Evolutionary conservation across 2,329 filamentous ascomycete species (phyloP), one percentile per base, ranked within the genome.

Genomic region (Albophoma yamanashiensis): DNA sequence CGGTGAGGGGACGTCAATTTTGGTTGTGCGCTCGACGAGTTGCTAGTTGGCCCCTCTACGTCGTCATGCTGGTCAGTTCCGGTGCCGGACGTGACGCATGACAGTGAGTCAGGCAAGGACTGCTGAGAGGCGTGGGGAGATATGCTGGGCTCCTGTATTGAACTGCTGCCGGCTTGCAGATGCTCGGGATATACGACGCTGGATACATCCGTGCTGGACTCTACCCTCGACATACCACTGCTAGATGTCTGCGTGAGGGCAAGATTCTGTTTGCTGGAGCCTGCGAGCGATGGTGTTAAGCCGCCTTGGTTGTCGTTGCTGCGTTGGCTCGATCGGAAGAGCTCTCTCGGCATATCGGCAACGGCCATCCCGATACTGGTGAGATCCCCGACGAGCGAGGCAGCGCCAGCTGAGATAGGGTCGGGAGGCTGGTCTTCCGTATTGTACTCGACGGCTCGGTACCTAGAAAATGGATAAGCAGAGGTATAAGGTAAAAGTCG

Each of bases 331-430:
- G 67, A 68, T 56, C 78, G 81, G 70, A 85, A 83, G 6, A 86
- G 71, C 61, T 84, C 80, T 22, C 80, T 74, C 2, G 84, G 84
- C 65, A 87, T 82, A 67, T 96, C 91, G 1, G 89, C 89, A 47
- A 96, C 80, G 1, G 91, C 90, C 82, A 95, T 89, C 67, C 89
- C 84, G 60, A 97, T 87, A 45, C 83, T 88, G 34, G 88, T 86
- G 55, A 94, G 78, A n/a, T 92, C 93, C 7, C 89, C 89, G n/a
- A 96, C 77, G 0, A 97, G 74, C 0, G 92, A 90, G 53, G 85
- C 84, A 0, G 91, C 86, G 20, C 86, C 89, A 25, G 90, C 91
- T 17, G 88, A 86, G 31, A 95, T 83, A 0, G 91, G 91, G 64
- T 94, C 91, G 67, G 83, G 86, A 0, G 91, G 91, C 53, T 92